Base-by-base conservation (phyloP, 129 eudicot genomes). In the Pseudognaphalium luteoalbum region DNA sequence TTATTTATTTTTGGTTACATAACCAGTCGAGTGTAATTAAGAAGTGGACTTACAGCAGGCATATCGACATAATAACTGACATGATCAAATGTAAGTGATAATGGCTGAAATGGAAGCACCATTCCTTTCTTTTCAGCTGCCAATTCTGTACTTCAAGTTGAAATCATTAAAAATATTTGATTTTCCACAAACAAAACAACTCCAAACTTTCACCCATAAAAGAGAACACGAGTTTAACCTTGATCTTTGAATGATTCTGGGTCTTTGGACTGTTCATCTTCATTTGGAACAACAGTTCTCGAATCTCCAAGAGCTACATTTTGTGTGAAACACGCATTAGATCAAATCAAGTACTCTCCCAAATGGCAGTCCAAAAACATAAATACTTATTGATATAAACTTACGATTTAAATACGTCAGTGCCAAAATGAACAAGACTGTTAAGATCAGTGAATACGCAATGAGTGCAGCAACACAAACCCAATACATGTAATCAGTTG, bases 21-120 rank as follows among this genome's bases (percentile, higher is more conserved):
- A 12, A 41, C 5, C 75, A 70, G 3, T 66, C 28, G 25, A n/a
- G 21, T 50, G 65, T 19, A 41, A 4, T 5, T 7, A 61, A 32
- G 7, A 34, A 21, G 10, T 14, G 12, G 59, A 86, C 98, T 93
- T 88, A 90, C 98, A 41, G 84, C 62, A 22, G 98, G 96, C 88
- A 88, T 88, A 66, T 93, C 95, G 12, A 93, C 92, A 54, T 83
- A 90, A 75, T 93, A 93, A 68, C 90, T 90, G 76, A 93, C 82
- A 75, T 86, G 96, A 66, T 88, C 80, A 68, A 93, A 90, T 66
- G 89, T 92, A 69, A 93, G 84, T 7, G 98, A 88, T 71, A 90
- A 58, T 7, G 95, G 96, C 73, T 83, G 83, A 83, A 90, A 93
- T 29, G 98, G 98, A 57, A 93, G 83, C 76, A 90, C 88, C 95